Evolutionary conservation across 2,329 filamentous ascomycete genomes (phyloP).

Genomic region (Colletotrichum phormii): DNA sequence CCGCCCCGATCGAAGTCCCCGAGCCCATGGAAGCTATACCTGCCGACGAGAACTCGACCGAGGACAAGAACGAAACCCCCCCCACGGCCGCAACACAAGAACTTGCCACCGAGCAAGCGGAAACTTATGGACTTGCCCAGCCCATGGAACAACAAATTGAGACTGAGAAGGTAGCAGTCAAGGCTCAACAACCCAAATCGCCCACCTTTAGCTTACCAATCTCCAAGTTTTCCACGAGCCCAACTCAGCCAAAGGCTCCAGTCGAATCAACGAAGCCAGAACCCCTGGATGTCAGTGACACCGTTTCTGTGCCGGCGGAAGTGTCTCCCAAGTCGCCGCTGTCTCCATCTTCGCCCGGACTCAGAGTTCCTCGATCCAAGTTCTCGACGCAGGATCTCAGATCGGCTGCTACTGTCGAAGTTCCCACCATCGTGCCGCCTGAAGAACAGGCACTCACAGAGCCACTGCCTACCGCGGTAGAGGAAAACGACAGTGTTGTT

Average conservation of each 20-base stretch:
- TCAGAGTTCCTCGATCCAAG: slow-evolving; percentile 53
- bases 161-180: slow-evolving; percentile 8
- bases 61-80: neutral
- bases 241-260: slow-evolving; percentile 19
- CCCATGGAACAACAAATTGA: slow-evolving; percentile 14
- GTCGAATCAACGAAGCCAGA: slow-evolving; percentile 11
- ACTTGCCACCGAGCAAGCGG: neutral
- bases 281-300: neutral
- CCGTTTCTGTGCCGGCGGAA: slow-evolving; percentile 30
- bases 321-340: slow-evolving; percentile 35
- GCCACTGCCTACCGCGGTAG: slow-evolving; percentile 24
- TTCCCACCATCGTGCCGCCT: slow-evolving; percentile 36
- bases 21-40: neutral
- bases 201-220: slow-evolving; percentile 24
- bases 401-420: slow-evolving; percentile 36
- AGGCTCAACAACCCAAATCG: slow-evolving; percentile 19
- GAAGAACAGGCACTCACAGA: slow-evolving; percentile 4
- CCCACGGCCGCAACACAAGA: neutral
- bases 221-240: slow-evolving; percentile 36
- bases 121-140: neutral
- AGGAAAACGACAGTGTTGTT: slow-evolving; percentile 42
- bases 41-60: slow-evolving; percentile 36
- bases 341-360: slow-evolving; percentile 29
- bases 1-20: neutral
- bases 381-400: slow-evolving; percentile 55